Evolutionary conservation across 106 monocot genomes (phyloP).

Genomic region (Vanilla planifolia): DNA sequence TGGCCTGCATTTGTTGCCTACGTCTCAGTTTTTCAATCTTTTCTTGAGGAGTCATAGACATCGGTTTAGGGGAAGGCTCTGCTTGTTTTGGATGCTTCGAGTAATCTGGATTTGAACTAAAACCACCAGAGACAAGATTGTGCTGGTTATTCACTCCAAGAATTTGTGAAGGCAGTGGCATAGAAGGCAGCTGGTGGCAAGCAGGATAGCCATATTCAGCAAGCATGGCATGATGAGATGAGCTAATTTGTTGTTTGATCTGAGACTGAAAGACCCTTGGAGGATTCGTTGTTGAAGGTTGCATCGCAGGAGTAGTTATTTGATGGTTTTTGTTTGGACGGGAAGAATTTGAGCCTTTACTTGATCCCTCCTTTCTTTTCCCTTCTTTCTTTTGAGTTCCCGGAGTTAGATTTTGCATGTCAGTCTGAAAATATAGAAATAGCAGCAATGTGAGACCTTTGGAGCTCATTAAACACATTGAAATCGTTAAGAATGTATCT

Average conservation of each 20-base stretch:
- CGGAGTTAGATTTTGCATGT: conserved; percentile 29
- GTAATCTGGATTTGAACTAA: conserved; percentile 16
- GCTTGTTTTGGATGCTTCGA: conserved; percentile 21
- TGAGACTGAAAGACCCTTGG: conserved; percentile 20
- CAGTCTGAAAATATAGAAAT: conserved; percentile 27
- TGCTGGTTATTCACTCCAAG: conserved; percentile 20
- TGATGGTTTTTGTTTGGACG: conserved; percentile 18
- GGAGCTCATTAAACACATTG: background rate
- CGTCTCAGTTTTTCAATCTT: conserved; percentile 90
- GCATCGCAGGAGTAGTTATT: conserved; percentile 11
- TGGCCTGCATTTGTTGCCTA: conserved; percentile 82
- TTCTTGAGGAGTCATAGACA: conserved; percentile 85
- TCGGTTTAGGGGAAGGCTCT: conserved; percentile 20
- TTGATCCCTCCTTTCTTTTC: conserved; percentile 31
- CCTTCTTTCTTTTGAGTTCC: conserved; percentile 50
- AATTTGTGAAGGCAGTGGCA: conserved; percentile 19
- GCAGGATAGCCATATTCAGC: conserved; percentile 45
- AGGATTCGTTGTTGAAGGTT: conserved; percentile 12
- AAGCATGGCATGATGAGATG: conserved; percentile 37
- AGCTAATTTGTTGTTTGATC: conserved; percentile 15
- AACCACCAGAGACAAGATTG: conserved; percentile 13
- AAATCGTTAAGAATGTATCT: background rate
- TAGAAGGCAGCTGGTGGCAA: conserved; percentile 28
- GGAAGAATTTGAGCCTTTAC: conserved; percentile 6
- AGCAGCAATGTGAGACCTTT: background rate